These are phyloP conservation scores for Claviceps sp. DNA, from an alignment of 2,329 filamentous ascomycete genomes.

Conservation along the genomic window DNA sequence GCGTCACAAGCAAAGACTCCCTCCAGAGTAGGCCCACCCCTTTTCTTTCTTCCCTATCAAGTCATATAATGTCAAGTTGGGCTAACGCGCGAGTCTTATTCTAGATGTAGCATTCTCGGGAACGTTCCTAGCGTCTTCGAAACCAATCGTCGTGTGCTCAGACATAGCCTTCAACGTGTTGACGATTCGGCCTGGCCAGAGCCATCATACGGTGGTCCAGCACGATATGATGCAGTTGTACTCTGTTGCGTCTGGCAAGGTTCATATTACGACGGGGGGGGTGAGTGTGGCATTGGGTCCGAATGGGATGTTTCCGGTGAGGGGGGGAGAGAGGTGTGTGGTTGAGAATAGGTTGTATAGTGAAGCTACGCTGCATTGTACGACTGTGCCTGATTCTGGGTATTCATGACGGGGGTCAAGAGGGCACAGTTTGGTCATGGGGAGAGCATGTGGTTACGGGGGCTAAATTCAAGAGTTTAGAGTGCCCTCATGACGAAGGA, in stretches of 20 bases:
- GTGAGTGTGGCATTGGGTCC: conserved; percentile 27
- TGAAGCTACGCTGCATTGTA: conserved; percentile 30
- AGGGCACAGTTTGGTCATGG: neutral
- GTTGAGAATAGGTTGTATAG: conserved; percentile 30
- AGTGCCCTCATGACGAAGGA: too few species aligned
- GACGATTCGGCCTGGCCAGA: conserved; percentile 25
- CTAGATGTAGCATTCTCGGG: conserved; percentile 31
- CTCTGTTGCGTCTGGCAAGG: conserved; percentile 27
- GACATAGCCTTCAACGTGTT: conserved; percentile 28
- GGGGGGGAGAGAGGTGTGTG: conserved; percentile 22
- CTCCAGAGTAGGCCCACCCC: conserved; percentile 20
- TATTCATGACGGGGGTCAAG: neutral
- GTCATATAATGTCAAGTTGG: too few species aligned
- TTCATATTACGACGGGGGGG: conserved; percentile 23
- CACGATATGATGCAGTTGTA: conserved; percentile 22
- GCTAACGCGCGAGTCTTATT: neutral
- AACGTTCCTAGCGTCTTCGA: conserved; percentile 24
- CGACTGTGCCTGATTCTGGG: conserved; percentile 14
- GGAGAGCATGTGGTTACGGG: neutral
- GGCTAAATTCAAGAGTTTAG: too few species aligned
- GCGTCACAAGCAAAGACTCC: conserved; percentile 17
- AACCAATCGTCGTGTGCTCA: conserved; percentile 22
- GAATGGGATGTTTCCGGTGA: conserved; percentile 31
- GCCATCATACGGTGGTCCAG: conserved; percentile 17
- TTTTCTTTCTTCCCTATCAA: too few species aligned